These are phyloP conservation scores for Pinus albicaulis DNA, from an alignment of 75 land plant genomes.

Conservation along the genomic window DNA sequence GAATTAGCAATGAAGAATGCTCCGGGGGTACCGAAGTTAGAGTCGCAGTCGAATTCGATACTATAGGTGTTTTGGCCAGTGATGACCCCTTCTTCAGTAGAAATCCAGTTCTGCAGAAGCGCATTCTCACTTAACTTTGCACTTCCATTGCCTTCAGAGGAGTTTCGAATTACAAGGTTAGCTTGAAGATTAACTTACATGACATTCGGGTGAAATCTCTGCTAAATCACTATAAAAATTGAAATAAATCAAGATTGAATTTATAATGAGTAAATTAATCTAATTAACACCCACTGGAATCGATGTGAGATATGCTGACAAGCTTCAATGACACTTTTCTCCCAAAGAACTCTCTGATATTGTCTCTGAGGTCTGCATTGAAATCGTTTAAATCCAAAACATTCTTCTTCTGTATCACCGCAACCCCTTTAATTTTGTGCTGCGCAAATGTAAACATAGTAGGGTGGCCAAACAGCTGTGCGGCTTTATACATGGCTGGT, in stretches of 20 bases:
- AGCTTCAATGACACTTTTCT: neutral
- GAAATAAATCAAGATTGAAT: too few relatives aligned
- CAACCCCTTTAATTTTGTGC: neutral
- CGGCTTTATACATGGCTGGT: too few relatives aligned
- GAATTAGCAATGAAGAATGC: slow-evolving; percentile 7
- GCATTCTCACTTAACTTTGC: neutral
- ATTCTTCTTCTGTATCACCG: slow-evolving; percentile 4
- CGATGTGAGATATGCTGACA: slow-evolving; percentile 6
- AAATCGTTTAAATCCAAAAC: slow-evolving; percentile 7
- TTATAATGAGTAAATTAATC: too few relatives aligned
- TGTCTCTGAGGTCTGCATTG: neutral
- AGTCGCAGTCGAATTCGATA: slow-evolving; percentile 12
- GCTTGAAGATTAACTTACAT: too few relatives aligned
- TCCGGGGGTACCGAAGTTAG: slow-evolving; percentile 16
- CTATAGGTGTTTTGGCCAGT: slow-evolving; percentile 5
- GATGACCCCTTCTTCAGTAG: neutral
- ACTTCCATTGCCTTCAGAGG: neutral
- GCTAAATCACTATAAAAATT: too few relatives aligned
- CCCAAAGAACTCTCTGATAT: neutral
- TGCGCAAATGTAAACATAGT: too few relatives aligned
- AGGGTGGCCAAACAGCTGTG: too few relatives aligned
- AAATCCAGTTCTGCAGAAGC: neutral
- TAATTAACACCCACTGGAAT: neutral
- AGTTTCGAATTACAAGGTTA: too few relatives aligned
- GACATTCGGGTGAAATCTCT: too few relatives aligned